Base-by-base conservation (phyloP, 768 basidiomycete species). In the Tylopilus plumbeoviolaceoides region DNA sequence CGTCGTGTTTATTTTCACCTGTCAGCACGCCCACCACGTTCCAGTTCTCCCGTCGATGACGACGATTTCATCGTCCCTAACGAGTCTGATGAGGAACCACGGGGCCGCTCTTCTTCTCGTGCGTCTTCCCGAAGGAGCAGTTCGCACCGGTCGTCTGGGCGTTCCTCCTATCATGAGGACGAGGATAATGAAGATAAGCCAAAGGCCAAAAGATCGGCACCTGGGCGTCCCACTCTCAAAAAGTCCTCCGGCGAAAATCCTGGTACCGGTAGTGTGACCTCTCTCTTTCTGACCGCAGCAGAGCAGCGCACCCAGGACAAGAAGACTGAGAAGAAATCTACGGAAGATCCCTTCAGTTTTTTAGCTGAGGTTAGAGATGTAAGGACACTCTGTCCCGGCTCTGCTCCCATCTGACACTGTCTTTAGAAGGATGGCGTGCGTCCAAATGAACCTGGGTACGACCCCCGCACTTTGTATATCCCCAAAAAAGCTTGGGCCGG, bases 401-500 rank as follows among this genome's bases (percentile, higher is more conserved):
- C 9, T 21, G 44, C 21, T n/a, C 28, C 33, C n/a, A 3, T 7
- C 33, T 41, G n/a, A 57, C 21, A 25, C 43, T 27, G 12, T 38
- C 33, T 46, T 10, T 58, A 93, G 91, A 93, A 88, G 77, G 91
- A 97, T 59, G 81, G 85, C 1, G 75, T 81, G 46, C 75, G 79
- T 50, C 90, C 91, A 23, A 83, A 81, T n/a, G 81, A 95, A 56
- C 83, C 87, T 0, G 82, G 86, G 14, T 98, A 98, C 62, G 95
- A 99, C 62, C 91, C 91, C 7, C 76, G 95, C 45, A 97, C 97
- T 0, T 69, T 98, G 30, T 81, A 78, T 63, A 80, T 99, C 48
- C 95, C 95, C 0, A 69, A 78, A 27, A 78, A 73, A 40, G 83
- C 84, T 0, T 95, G 94, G 92, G 74, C 75, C 25, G 74, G 75